Conservation (phyloP, 2,329 filamentous ascomycete genomes). For the Didymella arachidicola region DNA sequence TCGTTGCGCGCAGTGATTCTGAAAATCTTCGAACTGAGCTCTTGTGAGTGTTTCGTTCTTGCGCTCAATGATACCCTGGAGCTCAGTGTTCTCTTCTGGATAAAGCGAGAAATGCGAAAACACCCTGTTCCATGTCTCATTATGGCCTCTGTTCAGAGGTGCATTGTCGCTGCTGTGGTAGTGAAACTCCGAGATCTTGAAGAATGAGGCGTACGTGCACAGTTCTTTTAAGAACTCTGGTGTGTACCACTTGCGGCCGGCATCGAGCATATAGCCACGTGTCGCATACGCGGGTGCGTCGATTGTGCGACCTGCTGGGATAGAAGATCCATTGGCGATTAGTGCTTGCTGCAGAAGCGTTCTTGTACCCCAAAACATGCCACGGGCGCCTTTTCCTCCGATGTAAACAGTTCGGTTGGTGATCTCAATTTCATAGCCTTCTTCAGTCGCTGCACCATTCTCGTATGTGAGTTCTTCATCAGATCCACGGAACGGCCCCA, state of each 20-base stretch:
- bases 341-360: constrained; percentile 56
- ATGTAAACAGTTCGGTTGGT: constrained; percentile 47
- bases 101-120: constrained; percentile 57
- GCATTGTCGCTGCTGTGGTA: constrained; percentile 61
- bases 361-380: constrained; percentile 59
- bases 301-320: constrained; percentile 39
- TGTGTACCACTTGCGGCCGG: constrained; percentile 56
- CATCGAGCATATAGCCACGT: constrained; percentile 57
- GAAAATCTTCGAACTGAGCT: constrained; percentile 48
- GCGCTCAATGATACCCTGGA: constrained; percentile 46
- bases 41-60: constrained; percentile 49
- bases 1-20: constrained; percentile 44
- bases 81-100: constrained; percentile 45
- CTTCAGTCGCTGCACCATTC: constrained; percentile 57
- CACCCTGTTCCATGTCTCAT: constrained; percentile 57
- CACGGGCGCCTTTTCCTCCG: constrained; percentile 54
- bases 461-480: constrained; percentile 54
- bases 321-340: constrained; percentile 42
- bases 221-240: constrained; percentile 54
- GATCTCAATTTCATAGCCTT: constrained; percentile 60
- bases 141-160: constrained; percentile 57
- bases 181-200: constrained; percentile 60
- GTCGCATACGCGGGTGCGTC: constrained; percentile 57
- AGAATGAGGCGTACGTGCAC: constrained; percentile 57
- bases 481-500: constrained; percentile 47